phyloP scores from a whole-genome alignment of 768 basidiomycete genomes.

The Kwoniella newhampshirensis region DNA sequence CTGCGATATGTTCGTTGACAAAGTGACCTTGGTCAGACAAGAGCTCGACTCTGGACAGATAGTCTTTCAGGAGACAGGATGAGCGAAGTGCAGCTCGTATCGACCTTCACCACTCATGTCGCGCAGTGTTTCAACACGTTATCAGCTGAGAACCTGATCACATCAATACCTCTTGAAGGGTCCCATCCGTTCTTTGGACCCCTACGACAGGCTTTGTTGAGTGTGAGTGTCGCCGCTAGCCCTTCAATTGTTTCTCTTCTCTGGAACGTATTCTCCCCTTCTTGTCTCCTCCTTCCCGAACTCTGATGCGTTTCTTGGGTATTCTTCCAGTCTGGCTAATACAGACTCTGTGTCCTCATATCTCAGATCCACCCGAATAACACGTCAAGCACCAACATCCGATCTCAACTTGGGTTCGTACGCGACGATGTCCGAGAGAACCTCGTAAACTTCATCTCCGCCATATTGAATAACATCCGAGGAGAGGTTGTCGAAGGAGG shows the following conservation, averaged over 20 bases:
- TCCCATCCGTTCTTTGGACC: slow-evolving; percentile 28
- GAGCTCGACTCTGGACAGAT: no score
- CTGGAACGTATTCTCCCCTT: no score
- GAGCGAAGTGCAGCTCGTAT: slow-evolving; percentile 5
- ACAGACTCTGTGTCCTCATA: no score
- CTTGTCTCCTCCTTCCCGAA: no score
- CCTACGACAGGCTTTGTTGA: slow-evolving; percentile 18
- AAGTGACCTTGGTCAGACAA: no score
- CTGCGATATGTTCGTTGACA: no score
- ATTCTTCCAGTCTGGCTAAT: no score
- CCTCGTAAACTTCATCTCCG: slow-evolving; percentile 20
- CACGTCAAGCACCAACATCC: no score
- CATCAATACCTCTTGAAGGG: slow-evolving; percentile 24
- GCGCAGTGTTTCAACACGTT: slow-evolving; percentile 8
- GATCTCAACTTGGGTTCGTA: slow-evolving; percentile 6
- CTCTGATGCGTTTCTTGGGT: no score
- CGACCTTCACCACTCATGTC: slow-evolving; percentile 13
- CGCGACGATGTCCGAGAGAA: slow-evolving; percentile 15
- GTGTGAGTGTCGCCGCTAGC: slow-evolving; percentile 14
- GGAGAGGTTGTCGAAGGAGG: background rate
- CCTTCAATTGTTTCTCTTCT: background rate
- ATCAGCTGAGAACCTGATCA: slow-evolving; percentile 19
- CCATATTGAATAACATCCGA: slow-evolving; percentile 20
- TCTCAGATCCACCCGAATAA: no score
- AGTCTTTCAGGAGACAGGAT: background rate